A percentile compares a stretch with the other conserved stretches of the same genome.
Conservation (phyloP, 305 asterid genomes). For the Ruellia speciosa region DNA sequence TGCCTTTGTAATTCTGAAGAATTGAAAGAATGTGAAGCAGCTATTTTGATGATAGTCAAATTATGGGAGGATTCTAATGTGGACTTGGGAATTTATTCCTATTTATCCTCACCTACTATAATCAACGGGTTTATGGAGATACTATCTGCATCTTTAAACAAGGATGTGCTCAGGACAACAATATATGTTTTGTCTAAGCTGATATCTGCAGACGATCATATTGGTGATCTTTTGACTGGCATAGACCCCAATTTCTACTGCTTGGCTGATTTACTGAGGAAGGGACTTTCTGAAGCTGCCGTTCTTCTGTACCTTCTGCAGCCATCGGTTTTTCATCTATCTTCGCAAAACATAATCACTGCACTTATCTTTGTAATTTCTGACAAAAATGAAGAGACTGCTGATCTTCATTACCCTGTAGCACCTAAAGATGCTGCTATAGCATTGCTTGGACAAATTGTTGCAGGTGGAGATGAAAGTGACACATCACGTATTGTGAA, state of each 20-base stretch:
- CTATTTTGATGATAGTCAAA: slow-evolving; percentile 46
- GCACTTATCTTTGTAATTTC: slow-evolving; percentile 45
- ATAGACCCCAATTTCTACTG: slow-evolving; percentile 67
- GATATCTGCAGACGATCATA: slow-evolving; percentile 42
- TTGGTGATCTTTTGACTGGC: slow-evolving; percentile 46
- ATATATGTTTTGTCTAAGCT: slow-evolving; percentile 55
- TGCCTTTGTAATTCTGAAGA: slow-evolving; percentile 68
- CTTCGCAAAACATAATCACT: slow-evolving; percentile 40
- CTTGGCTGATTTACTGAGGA: slow-evolving; percentile 54
- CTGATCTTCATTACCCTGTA: slow-evolving; percentile 34
- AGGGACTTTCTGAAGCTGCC: slow-evolving; percentile 70
- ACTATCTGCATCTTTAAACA: slow-evolving; percentile 54
- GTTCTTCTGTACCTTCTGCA: slow-evolving; percentile 46
- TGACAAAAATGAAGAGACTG: slow-evolving; percentile 37
- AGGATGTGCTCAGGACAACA: slow-evolving; percentile 59
- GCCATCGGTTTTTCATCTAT: slow-evolving; percentile 58
- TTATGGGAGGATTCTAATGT: slow-evolving; percentile 61
- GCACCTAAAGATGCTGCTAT: slow-evolving; percentile 73
- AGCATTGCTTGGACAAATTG: slow-evolving; percentile 56
- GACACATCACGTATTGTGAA: slow-evolving; percentile 31
- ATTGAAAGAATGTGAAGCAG: slow-evolving; percentile 71
- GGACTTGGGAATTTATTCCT: slow-evolving; percentile 48
- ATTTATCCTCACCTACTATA: slow-evolving; percentile 60
- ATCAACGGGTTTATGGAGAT: slow-evolving; percentile 64
- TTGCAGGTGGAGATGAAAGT: slow-evolving; percentile 57